These are phyloP conservation scores for Emmonsiellopsis sp. DNA, from an alignment of 2,329 filamentous ascomycete genomes.

Conservation along the genomic window DNA sequence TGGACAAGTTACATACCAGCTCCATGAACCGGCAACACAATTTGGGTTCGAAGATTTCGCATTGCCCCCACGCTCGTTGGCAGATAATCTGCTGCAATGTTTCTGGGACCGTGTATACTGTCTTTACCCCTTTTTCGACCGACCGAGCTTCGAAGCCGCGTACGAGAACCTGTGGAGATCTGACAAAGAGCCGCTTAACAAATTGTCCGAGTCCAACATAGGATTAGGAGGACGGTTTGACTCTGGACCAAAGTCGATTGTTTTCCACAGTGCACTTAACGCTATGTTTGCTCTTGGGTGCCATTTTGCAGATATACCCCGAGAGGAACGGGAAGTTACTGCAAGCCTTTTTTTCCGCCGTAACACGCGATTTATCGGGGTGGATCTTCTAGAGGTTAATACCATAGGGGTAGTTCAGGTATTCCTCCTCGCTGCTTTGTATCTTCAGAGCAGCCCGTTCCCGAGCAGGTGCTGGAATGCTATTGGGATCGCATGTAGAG, in stretches of 20 bases:
- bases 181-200: slow-evolving; percentile 10
- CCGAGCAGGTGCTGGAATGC: slow-evolving; percentile 36
- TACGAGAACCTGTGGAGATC: slow-evolving; percentile 33
- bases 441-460: slow-evolving; percentile 34
- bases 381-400: slow-evolving; percentile 31
- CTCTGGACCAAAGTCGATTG: slow-evolving; percentile 25
- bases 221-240: slow-evolving; percentile 27
- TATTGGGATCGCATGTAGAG: slow-evolving; percentile 34
- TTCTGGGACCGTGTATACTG: slow-evolving; percentile 35
- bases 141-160: slow-evolving; percentile 31
- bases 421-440: slow-evolving; percentile 31
- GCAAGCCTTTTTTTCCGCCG: slow-evolving; percentile 28
- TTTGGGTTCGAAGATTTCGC: slow-evolving; percentile 24
- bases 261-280: slow-evolving; percentile 38
- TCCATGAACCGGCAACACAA: slow-evolving; percentile 10
- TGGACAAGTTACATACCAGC: slow-evolving; percentile 6
- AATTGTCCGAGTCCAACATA: slow-evolving; percentile 18
- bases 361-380: slow-evolving; percentile 24
- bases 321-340: slow-evolving; percentile 19
- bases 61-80: slow-evolving; percentile 33
- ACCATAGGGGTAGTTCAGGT: slow-evolving; percentile 35
- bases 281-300: slow-evolving; percentile 35
- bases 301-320: slow-evolving; percentile 29
- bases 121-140: slow-evolving; percentile 39
- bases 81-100: slow-evolving; percentile 32